Evolutionary conservation across 192 early-diverging fungal genomes (phyloP).

Genomic region (Coemansia nantahalensis): DNA sequence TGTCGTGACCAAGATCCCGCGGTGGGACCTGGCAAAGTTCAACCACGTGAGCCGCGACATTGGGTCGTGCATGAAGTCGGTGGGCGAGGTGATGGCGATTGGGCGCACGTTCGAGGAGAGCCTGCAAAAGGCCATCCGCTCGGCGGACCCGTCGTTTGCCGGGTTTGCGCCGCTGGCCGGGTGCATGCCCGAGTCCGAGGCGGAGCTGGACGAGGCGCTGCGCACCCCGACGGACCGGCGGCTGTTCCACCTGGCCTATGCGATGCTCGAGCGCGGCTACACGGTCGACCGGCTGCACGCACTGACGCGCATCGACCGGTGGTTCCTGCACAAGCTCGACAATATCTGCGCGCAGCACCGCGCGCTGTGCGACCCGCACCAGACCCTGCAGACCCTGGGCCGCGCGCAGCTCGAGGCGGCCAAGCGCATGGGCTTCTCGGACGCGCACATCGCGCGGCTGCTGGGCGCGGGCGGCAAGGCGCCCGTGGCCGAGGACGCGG

Average conservation of each 20-base stretch:
- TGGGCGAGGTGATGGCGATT: conserved; percentile 99
- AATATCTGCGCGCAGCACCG: conserved; percentile 68
- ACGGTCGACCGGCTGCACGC: conserved; percentile 74
- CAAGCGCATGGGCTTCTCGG: conserved; percentile 89
- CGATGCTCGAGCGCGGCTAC: conserved; percentile 77
- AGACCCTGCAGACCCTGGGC: conserved; percentile 55
- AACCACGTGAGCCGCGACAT: conserved; percentile 82
- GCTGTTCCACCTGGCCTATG: conserved; percentile 79
- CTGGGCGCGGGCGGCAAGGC: conserved; percentile 20
- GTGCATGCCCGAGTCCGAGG: conserved; percentile 24
- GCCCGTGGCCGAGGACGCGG: conserved; percentile 56
- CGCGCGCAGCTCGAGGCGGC: conserved; percentile 63
- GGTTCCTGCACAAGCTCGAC: conserved; percentile 88
- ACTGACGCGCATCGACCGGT: conserved; percentile 84
- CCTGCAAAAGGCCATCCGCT: conserved; percentile 94
- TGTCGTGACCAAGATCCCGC: conserved; percentile 94
- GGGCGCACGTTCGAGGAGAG: conserved; percentile 96
- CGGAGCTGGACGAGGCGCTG: conserved; percentile 64
- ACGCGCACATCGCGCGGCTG: conserved; percentile 75
- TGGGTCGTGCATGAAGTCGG: conserved; percentile 91
- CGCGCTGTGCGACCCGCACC: conserved; percentile 49
- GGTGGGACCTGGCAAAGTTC: conserved; percentile 97
- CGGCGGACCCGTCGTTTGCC: conserved; percentile 87
- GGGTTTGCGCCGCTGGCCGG: conserved; percentile 70
- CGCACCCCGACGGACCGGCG: conserved; percentile 75